phyloP scores from a whole-genome alignment of 208 protist species.

The Leishmania tropica region DNA sequence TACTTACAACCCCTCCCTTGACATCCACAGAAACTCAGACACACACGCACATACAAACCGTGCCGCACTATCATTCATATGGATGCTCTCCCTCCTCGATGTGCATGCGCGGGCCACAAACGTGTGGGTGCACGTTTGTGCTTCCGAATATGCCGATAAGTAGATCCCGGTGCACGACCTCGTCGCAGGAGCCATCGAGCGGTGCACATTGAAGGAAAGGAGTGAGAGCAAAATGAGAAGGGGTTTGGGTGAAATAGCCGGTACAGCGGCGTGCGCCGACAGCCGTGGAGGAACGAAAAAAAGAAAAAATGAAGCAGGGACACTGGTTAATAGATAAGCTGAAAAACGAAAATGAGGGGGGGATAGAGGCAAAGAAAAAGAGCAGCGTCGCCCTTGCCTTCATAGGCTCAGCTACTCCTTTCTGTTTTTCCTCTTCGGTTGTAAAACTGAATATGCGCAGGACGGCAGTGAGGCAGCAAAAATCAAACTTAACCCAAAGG shows the following conservation, averaged over 20 bases:
- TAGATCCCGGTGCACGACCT: not conserved
- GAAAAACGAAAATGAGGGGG: not conserved
- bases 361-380: not conserved
- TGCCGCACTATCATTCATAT: not conserved
- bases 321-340: not conserved
- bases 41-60: not conserved
- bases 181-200: not conserved
- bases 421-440: not conserved
- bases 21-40: not conserved
- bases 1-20: not conserved
- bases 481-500: not conserved
- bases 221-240: not conserved
- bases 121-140: not conserved
- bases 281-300: not conserved
- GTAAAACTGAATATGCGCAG: not conserved
- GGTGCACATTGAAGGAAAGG: not conserved
- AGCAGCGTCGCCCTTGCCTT: not conserved
- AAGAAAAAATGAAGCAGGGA: not conserved
- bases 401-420: not conserved
- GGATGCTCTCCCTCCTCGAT: not conserved
- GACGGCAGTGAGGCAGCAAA: not conserved
- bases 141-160: not conserved
- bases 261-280: not conserved
- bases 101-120: not conserved
- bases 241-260: not conserved